phyloP scores from a whole-genome alignment of 2,329 filamentous ascomycete genomes.

The Ceratocystis papillata region DNA sequence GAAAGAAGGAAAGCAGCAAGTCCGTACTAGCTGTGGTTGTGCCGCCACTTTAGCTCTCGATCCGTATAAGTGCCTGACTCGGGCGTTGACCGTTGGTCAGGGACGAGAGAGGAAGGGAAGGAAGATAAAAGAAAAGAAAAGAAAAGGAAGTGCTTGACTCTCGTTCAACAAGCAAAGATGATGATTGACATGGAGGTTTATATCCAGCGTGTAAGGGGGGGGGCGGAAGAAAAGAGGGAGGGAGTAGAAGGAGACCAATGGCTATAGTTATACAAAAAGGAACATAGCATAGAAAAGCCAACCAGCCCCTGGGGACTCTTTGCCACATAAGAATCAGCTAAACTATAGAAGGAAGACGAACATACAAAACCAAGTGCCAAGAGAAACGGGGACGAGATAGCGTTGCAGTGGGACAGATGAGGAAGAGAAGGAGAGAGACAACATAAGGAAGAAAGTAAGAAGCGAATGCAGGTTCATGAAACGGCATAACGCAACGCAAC shows the following conservation, averaged over 20 bases:
- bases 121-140: neutral
- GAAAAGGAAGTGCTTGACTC: neutral
- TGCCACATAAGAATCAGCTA: constrained; percentile 6
- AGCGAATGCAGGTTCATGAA: constrained; percentile 14
- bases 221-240: neutral
- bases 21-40: neutral
- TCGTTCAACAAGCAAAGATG: constrained; percentile 7
- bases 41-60: neutral
- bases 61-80: neutral
- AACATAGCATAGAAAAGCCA: neutral
- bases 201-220: neutral
- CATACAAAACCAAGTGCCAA: constrained; percentile 7
- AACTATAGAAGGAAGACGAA: constrained; percentile 11
- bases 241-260: neutral
- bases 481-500: constrained; percentile 5
- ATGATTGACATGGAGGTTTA: constrained; percentile 8
- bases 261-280: constrained; percentile 3
- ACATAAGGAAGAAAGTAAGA: neutral
- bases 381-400: constrained; percentile 9
- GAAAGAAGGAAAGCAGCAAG: neutral
- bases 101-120: no score
- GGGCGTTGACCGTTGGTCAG: neutral
- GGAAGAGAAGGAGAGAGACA: neutral
- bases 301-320: constrained; percentile 8
- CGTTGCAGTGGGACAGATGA: neutral